phyloP scores from a whole-genome alignment of 352 stramenopile genomes.

The Phytophthora palmivora region DNA sequence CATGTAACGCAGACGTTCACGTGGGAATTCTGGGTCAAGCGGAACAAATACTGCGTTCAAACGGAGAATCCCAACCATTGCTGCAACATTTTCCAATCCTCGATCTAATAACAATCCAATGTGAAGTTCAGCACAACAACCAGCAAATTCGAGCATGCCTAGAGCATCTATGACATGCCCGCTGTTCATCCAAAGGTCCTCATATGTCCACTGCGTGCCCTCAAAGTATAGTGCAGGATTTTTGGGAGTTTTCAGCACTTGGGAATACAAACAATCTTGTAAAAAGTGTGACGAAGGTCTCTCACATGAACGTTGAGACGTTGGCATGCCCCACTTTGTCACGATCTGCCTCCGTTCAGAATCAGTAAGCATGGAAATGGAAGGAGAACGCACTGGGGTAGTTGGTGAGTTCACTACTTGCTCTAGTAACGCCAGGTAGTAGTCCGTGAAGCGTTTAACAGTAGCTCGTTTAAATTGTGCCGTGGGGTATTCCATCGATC shows the following conservation, averaged over 20 bases:
- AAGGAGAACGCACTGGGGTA: constrained; percentile 20
- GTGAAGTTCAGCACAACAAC: constrained; percentile 19
- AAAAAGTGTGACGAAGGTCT: constrained; percentile 26
- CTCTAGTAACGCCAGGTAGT: constrained; percentile 48
- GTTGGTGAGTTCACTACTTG: constrained; percentile 33
- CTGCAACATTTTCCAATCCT: constrained; percentile 49
- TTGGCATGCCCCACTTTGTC: constrained; percentile 35
- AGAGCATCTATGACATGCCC: constrained; percentile 32
- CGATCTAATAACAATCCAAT: constrained; percentile 56
- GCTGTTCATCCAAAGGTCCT: constrained; percentile 43
- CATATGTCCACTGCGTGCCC: constrained; percentile 47
- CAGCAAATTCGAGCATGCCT: constrained; percentile 13
- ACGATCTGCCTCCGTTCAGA: constrained; percentile 39
- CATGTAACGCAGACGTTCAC: constrained; percentile 59
- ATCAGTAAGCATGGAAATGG: constrained; percentile 44
- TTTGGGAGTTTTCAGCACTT: constrained; percentile 41
- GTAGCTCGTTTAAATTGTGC: constrained; percentile 41
- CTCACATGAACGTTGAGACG: background rate
- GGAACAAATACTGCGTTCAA: constrained; percentile 49
- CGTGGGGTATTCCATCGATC: constrained; percentile 53
- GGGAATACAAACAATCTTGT: constrained; percentile 42
- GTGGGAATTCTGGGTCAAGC: constrained; percentile 55
- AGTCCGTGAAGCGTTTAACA: constrained; percentile 47
- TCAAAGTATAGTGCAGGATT: constrained; percentile 50
- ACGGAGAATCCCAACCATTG: constrained; percentile 52